Conservation (phyloP, 2,329 filamentous ascomycete species). For the Alternaria sp. region DNA sequence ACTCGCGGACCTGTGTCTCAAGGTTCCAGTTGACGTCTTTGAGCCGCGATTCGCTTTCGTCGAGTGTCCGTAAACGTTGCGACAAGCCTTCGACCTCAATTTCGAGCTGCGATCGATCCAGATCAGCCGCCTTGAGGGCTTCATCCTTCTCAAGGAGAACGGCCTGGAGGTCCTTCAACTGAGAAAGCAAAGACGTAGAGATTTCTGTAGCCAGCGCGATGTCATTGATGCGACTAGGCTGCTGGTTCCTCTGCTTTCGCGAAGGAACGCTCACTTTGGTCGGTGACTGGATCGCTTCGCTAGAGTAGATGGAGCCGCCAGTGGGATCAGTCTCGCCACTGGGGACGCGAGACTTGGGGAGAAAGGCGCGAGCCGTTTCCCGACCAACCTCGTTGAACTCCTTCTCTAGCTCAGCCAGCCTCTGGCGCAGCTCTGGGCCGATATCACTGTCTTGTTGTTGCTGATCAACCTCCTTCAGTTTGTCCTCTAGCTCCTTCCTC, state of each 20-base stretch:
- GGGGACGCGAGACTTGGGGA: conserved; percentile 81
- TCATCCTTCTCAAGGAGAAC: conserved; percentile 90
- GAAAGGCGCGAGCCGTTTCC: conserved; percentile 87
- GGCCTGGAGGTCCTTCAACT: conserved; percentile 88
- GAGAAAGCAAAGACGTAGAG: conserved; percentile 91
- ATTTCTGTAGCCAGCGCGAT: conserved; percentile 99
- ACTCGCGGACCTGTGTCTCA: conserved; percentile 89
- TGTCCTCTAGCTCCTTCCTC: conserved; percentile 81
- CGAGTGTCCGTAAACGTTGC: conserved; percentile 81
- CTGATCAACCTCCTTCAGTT: conserved; percentile 84
- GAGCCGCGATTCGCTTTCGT: conserved; percentile 94
- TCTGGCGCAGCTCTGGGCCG: conserved; percentile 81
- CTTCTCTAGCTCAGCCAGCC: conserved; percentile 85
- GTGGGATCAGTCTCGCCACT: conserved; percentile 58
- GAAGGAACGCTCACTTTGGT: conserved; percentile 89
- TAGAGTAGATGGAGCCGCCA: conserved; percentile 69
- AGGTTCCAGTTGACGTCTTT: conserved; percentile 99
- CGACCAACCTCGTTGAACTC: conserved; percentile 95
- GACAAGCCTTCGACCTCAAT: conserved; percentile 81
- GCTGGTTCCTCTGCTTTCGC: conserved; percentile 89
- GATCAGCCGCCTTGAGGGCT: conserved; percentile 75
- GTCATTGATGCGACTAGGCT: conserved; percentile 87
- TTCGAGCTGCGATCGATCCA: conserved; percentile 82
- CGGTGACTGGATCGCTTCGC: conserved; percentile 83
- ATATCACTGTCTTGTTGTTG: conserved; percentile 76